These are phyloP conservation scores for Phialophora verrucosa DNA, from an alignment of 2,329 filamentous ascomycete species.

Conservation along the genomic window DNA sequence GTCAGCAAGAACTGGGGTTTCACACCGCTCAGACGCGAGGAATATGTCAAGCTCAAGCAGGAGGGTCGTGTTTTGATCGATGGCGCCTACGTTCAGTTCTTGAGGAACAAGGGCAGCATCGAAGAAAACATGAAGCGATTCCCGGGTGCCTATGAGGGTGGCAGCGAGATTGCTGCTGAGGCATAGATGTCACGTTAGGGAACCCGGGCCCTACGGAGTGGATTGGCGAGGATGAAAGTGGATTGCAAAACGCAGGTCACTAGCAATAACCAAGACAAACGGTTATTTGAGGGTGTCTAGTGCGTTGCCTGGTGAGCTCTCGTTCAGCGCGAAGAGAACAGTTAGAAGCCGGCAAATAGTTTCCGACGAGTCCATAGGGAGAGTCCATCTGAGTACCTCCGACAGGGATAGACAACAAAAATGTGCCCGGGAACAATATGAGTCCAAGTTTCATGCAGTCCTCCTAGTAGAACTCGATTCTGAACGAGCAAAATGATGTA, in stretches of 20 bases:
- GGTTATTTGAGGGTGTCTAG: not conserved
- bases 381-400: slow-evolving; percentile 2
- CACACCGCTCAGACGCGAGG: slow-evolving; percentile 95
- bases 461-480: not conserved
- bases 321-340: not conserved
- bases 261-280: not conserved
- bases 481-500: not conserved
- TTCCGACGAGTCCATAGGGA: not conserved
- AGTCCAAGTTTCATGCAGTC: not conserved
- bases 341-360: not conserved
- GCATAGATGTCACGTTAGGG: slow-evolving; percentile 46
- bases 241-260: not conserved
- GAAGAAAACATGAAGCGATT: slow-evolving; percentile 89
- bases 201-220: not conserved
- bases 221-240: not conserved
- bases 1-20: slow-evolving; percentile 99
- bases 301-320: not conserved
- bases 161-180: slow-evolving; percentile 50
- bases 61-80: slow-evolving; percentile 93
- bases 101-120: slow-evolving; percentile 88
- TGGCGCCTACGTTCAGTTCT: slow-evolving; percentile 99
- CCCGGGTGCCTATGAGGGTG: slow-evolving; percentile 76
- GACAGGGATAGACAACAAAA: slow-evolving; percentile 6
- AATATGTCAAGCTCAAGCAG: slow-evolving; percentile 95
- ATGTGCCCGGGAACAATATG: not conserved